phyloP scores from a whole-genome alignment of 1,139 yeast genomes.

The Geotrichum cucujoidarum region DNA sequence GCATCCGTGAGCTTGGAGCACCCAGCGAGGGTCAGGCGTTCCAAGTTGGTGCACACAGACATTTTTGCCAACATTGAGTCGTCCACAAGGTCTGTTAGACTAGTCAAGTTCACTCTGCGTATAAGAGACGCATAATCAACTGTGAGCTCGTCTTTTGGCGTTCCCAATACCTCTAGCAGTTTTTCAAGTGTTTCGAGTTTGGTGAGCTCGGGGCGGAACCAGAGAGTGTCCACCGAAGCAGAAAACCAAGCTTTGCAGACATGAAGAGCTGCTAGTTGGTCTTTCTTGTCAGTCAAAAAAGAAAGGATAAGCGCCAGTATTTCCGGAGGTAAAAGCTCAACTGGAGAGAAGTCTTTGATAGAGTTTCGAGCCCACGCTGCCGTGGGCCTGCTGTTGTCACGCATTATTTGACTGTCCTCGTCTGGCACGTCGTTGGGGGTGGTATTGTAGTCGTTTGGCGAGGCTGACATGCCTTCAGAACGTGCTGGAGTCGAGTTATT shows the following conservation, averaged over 20 bases:
- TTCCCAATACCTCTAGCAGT: slow-evolving; percentile 33
- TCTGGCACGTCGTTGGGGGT: background rate
- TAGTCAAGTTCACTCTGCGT: slow-evolving; percentile 74
- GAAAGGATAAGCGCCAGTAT: slow-evolving; percentile 67
- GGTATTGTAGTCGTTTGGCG: too few relatives aligned
- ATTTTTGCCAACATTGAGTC: slow-evolving; percentile 49
- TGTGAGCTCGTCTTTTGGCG: slow-evolving; percentile 48
- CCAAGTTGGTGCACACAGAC: slow-evolving; percentile 60
- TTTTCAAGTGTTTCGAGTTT: slow-evolving; percentile 15
- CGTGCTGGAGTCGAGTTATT: too few relatives aligned
- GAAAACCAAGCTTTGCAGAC: slow-evolving; percentile 83
- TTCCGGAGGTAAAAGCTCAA: slow-evolving; percentile 65
- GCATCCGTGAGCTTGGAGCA: slow-evolving; percentile 61
- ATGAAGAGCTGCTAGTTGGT: slow-evolving; percentile 61
- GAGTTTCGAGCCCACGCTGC: too few relatives aligned
- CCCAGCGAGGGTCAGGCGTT: slow-evolving; percentile 78
- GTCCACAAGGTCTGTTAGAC: slow-evolving; percentile 62
- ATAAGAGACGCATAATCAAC: slow-evolving; percentile 65
- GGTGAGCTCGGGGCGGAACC: slow-evolving; percentile 72
- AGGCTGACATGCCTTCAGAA: too few relatives aligned
- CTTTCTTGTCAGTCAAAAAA: slow-evolving; percentile 56
- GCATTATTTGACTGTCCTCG: background rate
- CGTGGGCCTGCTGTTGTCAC: background rate
- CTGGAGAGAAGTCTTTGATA: slow-evolving; percentile 1
- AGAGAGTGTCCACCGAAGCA: slow-evolving; percentile 70